These are phyloP conservation scores for Oryza nivara DNA, from an alignment of 176 grass and related monocot genomes.

Conservation along the genomic window DNA sequence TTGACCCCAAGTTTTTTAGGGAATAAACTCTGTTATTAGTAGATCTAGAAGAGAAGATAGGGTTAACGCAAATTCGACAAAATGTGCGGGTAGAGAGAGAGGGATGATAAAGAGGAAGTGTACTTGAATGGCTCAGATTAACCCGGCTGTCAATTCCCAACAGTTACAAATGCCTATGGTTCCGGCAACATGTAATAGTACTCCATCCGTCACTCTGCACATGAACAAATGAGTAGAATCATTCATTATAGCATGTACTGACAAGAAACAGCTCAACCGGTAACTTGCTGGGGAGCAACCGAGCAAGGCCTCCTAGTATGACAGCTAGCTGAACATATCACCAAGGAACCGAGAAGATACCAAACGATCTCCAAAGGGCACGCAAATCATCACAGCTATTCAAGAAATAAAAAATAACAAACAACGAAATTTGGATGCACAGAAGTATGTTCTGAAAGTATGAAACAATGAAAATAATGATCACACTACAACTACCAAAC, in stretches of 20 bases:
- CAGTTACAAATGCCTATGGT: not conserved
- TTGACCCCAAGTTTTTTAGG: too few relatives aligned
- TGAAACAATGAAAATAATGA: not conserved
- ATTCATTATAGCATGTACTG: not conserved
- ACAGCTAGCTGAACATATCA: slow-evolving; percentile 9
- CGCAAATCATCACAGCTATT: slow-evolving; percentile 19
- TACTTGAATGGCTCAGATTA: slow-evolving; percentile 24
- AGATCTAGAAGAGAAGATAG: too few relatives aligned
- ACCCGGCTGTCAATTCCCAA: not conserved
- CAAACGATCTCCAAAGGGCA: not conserved
- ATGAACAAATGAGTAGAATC: not conserved
- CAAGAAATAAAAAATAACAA: not conserved
- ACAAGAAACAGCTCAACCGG: slow-evolving; percentile 4
- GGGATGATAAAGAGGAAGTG: too few relatives aligned
- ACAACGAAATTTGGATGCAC: too few relatives aligned
- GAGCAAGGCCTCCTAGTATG: not conserved
- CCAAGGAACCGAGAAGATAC: not conserved
- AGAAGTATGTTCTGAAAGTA: not conserved
- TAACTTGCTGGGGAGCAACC: not conserved
- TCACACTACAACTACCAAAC: not conserved
- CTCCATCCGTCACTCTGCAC: not conserved
- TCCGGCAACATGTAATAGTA: slow-evolving; percentile 12
- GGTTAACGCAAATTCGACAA: too few relatives aligned
- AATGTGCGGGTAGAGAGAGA: too few relatives aligned
- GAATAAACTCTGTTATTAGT: too few relatives aligned